Evolutionary conservation across 1,284 basidiomycete species (phyloP).

Genomic region (Exobasidium rhododendri): DNA sequence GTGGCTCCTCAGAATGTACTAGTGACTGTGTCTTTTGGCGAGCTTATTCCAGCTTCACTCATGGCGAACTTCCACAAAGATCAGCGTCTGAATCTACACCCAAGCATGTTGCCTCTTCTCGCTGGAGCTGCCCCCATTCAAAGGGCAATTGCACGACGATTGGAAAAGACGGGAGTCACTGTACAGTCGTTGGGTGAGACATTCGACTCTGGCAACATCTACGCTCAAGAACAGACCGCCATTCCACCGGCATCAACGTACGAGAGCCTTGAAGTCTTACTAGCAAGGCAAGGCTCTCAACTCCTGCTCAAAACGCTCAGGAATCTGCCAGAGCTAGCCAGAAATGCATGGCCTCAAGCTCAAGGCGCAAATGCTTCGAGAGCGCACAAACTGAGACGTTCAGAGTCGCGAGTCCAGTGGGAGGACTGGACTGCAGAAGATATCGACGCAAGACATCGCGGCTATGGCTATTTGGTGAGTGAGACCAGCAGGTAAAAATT

Average conservation of each 20-base stretch:
- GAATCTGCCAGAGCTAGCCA: conserved; percentile 62
- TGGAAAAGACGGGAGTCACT: conserved; percentile 29
- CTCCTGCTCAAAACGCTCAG: conserved; percentile 70
- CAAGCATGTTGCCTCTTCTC: conserved; percentile 81
- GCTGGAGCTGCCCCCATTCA: conserved; percentile 91
- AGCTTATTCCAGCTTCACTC: conserved; percentile 70
- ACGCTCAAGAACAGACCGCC: conserved; percentile 15
- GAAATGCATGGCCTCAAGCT: conserved; percentile 45
- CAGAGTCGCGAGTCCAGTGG: conserved; percentile 29
- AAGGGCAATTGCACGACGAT: conserved; percentile 63
- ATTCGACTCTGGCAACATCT: conserved; percentile 37
- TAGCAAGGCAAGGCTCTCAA: conserved; percentile 66
- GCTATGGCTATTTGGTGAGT: conserved; percentile 28
- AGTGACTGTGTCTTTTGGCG: conserved; percentile 87
- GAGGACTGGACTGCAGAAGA: conserved; percentile 25
- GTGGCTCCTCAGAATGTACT: conserved; percentile 60
- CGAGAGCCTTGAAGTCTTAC: conserved; percentile 69
- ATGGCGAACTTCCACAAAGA: conserved; percentile 65
- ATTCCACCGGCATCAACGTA: conserved; percentile 61
- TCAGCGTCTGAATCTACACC: conserved; percentile 83
- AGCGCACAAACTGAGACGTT: conserved; percentile 40
- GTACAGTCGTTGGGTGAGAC: conserved; percentile 37
- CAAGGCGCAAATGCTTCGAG: conserved; percentile 13
- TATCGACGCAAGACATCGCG: conserved; percentile 35
- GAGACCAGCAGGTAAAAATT: too few species aligned